Conservation (phyloP, 116 monocot genomes). For the Zostera marina region DNA sequence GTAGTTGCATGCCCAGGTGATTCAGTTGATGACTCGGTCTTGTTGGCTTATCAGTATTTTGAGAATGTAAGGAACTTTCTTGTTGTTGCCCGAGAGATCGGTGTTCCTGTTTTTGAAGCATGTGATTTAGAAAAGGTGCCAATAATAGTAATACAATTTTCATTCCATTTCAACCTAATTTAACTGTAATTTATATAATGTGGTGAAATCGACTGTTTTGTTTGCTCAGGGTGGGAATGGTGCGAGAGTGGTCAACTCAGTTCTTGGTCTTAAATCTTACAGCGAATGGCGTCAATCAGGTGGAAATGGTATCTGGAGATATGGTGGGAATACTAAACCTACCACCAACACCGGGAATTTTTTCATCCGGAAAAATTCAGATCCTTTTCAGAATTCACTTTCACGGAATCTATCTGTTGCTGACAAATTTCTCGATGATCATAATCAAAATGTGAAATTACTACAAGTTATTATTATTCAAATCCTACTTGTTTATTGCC, state of each 20-base stretch:
- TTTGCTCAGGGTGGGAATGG: slow-evolving; percentile 74
- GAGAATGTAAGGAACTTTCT: slow-evolving; percentile 92
- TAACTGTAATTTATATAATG: no score
- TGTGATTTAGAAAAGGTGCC: slow-evolving; percentile 84
- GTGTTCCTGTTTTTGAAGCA: slow-evolving; percentile 78
- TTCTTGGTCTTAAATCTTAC: slow-evolving; percentile 85
- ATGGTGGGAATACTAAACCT: slow-evolving; percentile 66
- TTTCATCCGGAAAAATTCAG: slow-evolving; percentile 66
- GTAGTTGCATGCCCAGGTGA: slow-evolving; percentile 61
- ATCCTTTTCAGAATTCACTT: slow-evolving; percentile 50
- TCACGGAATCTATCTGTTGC: slow-evolving; percentile 39
- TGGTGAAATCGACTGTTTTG: no score
- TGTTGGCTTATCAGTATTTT: slow-evolving; percentile 85
- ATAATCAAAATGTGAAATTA: slow-evolving; percentile 15
- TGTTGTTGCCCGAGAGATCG: slow-evolving; percentile 57
- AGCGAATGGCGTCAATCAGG: slow-evolving; percentile 79
- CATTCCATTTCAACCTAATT: no score
- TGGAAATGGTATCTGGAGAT: slow-evolving; percentile 72
- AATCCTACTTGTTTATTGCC: no score
- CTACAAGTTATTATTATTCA: no score
- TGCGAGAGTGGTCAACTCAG: slow-evolving; percentile 61
- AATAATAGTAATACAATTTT: no score
- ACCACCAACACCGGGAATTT: slow-evolving; percentile 29
- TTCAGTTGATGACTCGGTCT: slow-evolving; percentile 48
- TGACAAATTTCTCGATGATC: slow-evolving; percentile 25